Evolutionary conservation across 2,329 filamentous ascomycete genomes (phyloP).

Genomic region (Fusarium decemcellulare): DNA sequence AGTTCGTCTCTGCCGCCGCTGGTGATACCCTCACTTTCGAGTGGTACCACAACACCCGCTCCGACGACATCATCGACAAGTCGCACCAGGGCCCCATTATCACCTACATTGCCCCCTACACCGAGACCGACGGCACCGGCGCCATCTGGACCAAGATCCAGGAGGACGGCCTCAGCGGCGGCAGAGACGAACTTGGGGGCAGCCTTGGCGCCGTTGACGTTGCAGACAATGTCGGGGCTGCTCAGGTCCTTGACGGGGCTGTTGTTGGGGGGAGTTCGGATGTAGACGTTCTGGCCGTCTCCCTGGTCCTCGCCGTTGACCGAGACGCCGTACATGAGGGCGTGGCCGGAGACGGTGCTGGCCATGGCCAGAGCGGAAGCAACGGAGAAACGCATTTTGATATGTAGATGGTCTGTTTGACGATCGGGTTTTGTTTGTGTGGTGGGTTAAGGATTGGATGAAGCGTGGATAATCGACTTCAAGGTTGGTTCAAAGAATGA

Average conservation of each 20-base stretch:
- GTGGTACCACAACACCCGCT: constrained; percentile 65
- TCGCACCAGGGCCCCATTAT: constrained; percentile 68
- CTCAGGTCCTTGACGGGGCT: constrained; percentile 60
- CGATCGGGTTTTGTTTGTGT: constrained; percentile 2
- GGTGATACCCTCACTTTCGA: constrained; percentile 64
- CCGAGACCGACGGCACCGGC: constrained; percentile 59
- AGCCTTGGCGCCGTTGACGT: constrained; percentile 57
- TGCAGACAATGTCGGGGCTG: constrained; percentile 59
- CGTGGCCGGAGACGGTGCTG: constrained; percentile 59
- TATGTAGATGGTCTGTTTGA: constrained; percentile 22
- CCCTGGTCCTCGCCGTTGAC: constrained; percentile 62
- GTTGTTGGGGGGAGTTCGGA: constrained; percentile 62
- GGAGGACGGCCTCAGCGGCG: constrained; percentile 52
- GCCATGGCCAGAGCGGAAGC: constrained; percentile 54
- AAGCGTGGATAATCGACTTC: constrained; percentile 42
- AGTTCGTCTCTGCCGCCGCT: no score
- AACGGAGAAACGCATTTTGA: constrained; percentile 55
- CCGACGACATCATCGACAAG: constrained; percentile 67
- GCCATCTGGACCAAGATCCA: constrained; percentile 66
- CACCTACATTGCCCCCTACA: constrained; percentile 65
- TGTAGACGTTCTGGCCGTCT: constrained; percentile 58
- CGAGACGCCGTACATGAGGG: constrained; percentile 62
- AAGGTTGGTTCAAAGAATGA: constrained; percentile 43
- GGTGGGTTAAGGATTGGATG: constrained; percentile 42
- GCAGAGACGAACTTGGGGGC: constrained; percentile 57